Evolutionary conservation across 768 basidiomycete genomes (phyloP).

Genomic region (Boletus huronensis): DNA sequence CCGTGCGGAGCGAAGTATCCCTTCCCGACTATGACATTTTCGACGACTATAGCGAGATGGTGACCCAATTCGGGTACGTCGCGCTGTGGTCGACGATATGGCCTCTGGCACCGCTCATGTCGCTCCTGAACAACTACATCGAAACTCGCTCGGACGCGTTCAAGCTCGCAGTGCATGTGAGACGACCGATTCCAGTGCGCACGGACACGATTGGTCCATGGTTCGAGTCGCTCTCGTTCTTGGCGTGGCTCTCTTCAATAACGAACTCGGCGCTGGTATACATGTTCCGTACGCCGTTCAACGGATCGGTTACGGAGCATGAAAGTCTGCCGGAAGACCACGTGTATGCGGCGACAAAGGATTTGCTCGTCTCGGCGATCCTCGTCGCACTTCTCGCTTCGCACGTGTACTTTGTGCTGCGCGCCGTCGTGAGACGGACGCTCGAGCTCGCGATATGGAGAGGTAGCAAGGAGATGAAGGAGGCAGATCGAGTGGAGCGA

Average conservation of each 20-base stretch:
- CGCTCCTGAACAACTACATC: slow-evolving; percentile 87
- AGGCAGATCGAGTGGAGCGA: slow-evolving; percentile 53
- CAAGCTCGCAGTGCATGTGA: slow-evolving; percentile 84
- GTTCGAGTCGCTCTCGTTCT: slow-evolving; percentile 82
- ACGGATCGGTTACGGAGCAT: slow-evolving; percentile 3
- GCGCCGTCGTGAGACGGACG: slow-evolving; percentile 59
- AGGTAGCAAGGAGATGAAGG: slow-evolving; percentile 62
- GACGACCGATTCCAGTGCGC: slow-evolving; percentile 82
- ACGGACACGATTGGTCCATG: slow-evolving; percentile 93
- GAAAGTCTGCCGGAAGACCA: slow-evolving; percentile 13
- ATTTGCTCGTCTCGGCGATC: slow-evolving; percentile 58
- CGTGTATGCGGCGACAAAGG: slow-evolving; percentile 38
- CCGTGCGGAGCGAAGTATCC: slow-evolving; percentile 70
- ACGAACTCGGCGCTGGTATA: slow-evolving; percentile 90
- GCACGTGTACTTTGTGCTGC: slow-evolving; percentile 77
- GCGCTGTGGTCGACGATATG: slow-evolving; percentile 91
- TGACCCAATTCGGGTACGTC: slow-evolving; percentile 91
- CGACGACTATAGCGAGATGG: slow-evolving; percentile 95
- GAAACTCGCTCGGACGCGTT: slow-evolving; percentile 93
- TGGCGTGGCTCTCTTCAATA: slow-evolving; percentile 86
- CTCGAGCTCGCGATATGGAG: slow-evolving; percentile 78
- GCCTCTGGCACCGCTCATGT: slow-evolving; percentile 88
- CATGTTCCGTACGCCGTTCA: slow-evolving; percentile 64
- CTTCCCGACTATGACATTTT: slow-evolving; percentile 81
- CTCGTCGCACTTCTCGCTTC: slow-evolving; percentile 79